Conservation (phyloP, 1,284 basidiomycete genomes). For the Mycosarcoma maydis region DNA sequence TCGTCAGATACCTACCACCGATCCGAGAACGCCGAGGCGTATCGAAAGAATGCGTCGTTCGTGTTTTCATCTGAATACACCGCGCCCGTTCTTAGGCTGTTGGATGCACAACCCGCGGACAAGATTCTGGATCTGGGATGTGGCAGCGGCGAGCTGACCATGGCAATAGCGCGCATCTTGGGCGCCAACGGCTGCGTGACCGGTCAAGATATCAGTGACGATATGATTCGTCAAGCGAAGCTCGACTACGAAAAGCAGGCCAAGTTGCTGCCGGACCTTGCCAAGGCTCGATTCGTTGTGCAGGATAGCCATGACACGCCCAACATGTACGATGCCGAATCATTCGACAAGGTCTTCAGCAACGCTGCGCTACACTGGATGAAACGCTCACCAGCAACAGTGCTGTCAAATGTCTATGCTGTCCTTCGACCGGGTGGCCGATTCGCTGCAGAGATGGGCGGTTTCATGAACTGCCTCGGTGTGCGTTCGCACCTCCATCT, state of each 20-base stretch:
- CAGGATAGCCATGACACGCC: slow-evolving; percentile 24
- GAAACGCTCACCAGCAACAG: slow-evolving; percentile 13
- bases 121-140: slow-evolving; percentile 45
- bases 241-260: background rate
- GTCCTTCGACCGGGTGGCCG: slow-evolving; percentile 12
- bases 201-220: slow-evolving; percentile 27
- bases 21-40: slow-evolving; percentile 41
- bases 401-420: slow-evolving; percentile 3
- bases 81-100: slow-evolving; percentile 30
- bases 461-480: slow-evolving; percentile 35
- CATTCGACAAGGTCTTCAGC: slow-evolving; percentile 45
- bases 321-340: background rate
- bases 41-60: slow-evolving; percentile 47
- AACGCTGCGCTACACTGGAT: slow-evolving; percentile 50
- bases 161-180: slow-evolving; percentile 15
- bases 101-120: slow-evolving; percentile 43
- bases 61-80: slow-evolving; percentile 47
- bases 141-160: slow-evolving; percentile 42
- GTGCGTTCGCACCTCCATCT: slow-evolving; percentile 22
- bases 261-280: background rate
- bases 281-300: slow-evolving; percentile 3
- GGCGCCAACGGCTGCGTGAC: slow-evolving; percentile 17
- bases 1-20: slow-evolving; percentile 9
- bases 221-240: slow-evolving; percentile 40
- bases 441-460: slow-evolving; percentile 40